A percentile compares a stretch with the other conserved stretches of the same genome.
Evolutionary conservation across 805 yeast species (phyloP).

Genomic region (Hanseniaspora vineae): DNA sequence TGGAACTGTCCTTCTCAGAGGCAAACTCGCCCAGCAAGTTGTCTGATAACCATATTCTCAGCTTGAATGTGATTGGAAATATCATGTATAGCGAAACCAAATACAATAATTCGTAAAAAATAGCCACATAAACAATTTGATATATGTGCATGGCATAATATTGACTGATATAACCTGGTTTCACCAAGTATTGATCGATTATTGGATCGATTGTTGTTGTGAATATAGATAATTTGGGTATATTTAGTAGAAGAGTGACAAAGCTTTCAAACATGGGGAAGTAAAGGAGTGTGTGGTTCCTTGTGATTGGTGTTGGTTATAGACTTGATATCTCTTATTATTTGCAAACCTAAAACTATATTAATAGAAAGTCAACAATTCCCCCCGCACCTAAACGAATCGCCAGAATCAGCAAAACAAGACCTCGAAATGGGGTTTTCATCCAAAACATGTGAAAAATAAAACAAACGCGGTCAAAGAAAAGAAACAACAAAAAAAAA

Average conservation of each 20-base stretch:
- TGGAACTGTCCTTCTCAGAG: background rate
- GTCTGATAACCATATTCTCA: slow-evolving; percentile 8
- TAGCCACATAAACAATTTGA: slow-evolving; percentile 17
- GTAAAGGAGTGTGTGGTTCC: too few species aligned
- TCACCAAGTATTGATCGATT: background rate
- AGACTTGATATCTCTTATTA: too few species aligned
- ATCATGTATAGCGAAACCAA: slow-evolving; percentile 16
- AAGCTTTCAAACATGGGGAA: slow-evolving; percentile 2
- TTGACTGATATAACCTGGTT: slow-evolving; percentile 1
- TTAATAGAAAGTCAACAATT: too few species aligned
- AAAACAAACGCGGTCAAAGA: too few species aligned
- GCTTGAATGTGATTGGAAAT: slow-evolving; percentile 15
- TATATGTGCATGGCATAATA: slow-evolving; percentile 14
- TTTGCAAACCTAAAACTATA: too few species aligned
- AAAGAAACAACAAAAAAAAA: too few species aligned
- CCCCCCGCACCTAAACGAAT: too few species aligned
- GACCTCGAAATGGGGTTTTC: too few species aligned
- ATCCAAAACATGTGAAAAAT: too few species aligned
- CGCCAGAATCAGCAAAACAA: too few species aligned
- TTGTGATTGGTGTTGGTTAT: too few species aligned
- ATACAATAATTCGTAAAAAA: slow-evolving; percentile 20
- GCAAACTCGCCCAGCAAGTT: background rate
- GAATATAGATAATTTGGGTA: slow-evolving; percentile 3
- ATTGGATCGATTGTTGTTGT: background rate
- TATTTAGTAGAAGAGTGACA: background rate